Conservation (phyloP, 371 early-diverging fungal species). For the Syncephalastrum contaminatum region DNA sequence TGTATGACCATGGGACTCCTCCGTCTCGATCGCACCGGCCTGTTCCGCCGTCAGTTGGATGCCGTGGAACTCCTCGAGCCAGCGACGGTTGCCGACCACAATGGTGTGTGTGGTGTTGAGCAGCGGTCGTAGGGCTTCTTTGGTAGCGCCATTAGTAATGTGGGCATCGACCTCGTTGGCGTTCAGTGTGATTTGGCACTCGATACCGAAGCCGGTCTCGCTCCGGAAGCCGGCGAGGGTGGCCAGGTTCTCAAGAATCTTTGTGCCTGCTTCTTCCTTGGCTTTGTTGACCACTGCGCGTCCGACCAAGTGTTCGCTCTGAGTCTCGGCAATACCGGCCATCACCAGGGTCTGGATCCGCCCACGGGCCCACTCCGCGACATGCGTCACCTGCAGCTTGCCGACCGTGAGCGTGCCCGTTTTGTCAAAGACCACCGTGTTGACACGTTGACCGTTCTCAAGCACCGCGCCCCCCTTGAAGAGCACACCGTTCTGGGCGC, state of each 20-base stretch:
- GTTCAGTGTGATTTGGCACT: conserved; percentile 51
- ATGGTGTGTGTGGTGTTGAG: conserved; percentile 33
- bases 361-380: conserved; percentile 17
- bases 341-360: conserved; percentile 26
- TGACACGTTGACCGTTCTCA: conserved; percentile 79
- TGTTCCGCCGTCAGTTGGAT: conserved; percentile 34
- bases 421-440: conserved; percentile 94
- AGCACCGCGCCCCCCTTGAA: conserved; percentile 87
- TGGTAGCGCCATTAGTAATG: not conserved
- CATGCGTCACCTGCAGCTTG: conserved; percentile 70
- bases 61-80: conserved; percentile 52
- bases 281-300: conserved; percentile 69
- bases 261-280: conserved; percentile 39
- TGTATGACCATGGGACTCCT: conserved; percentile 70
- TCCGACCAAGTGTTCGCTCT: conserved; percentile 90
- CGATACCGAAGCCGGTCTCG: conserved; percentile 78
- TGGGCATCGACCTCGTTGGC: conserved; percentile 5
- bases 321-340: conserved; percentile 75
- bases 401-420: conserved; percentile 95
- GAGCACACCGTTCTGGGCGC: conserved; percentile 87
- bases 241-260: conserved; percentile 38
- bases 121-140: not conserved
- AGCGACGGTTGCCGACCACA: conserved; percentile 74
- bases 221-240: conserved; percentile 60
- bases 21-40: conserved; percentile 18